Evolutionary conservation across 169 alveolate species (phyloP), one percentile per base, ranked within the genome.

Genomic region (Perkinsus olseni): DNA sequence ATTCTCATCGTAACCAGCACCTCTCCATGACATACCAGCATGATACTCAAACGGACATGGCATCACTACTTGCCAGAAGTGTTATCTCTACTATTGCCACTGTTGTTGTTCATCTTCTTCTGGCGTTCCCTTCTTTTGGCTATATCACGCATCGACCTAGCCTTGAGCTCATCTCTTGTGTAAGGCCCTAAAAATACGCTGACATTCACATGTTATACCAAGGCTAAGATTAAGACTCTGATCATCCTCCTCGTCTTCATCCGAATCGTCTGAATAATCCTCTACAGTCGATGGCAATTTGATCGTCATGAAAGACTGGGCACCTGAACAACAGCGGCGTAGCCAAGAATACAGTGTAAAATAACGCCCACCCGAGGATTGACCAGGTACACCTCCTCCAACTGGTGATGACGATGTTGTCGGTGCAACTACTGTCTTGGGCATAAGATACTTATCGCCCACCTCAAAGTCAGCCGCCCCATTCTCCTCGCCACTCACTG

Each of bases 161-260:
- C 82, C 17, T 62, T 62, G 34, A 62, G 82, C 31, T 62, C 82
- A 0, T 62, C 82, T 28, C 82, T 62, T 62, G 82, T 62, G 34
- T 13, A 62, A 28, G 82, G 82, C 82, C 82, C 82, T 62, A 3
- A 62, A 24, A 10, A 45, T n/a, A 62, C 37, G 17, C 28, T 8
- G 17, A 24, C 31, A 62, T 6, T 28, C 28, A n/a, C 34, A 62
- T 28, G 34, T 13, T 21, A 62, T 24, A 8, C 1, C 31, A 24
- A 62, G 8, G 10, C 37, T 1, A 28, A 62, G 28, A 8, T 8
- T 21, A 21, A 4, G 28, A 62, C 82, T 62, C 82, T 62, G 82
- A 62, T 91, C 38, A 38, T 93, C 95, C 3, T 50, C 48, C 20
- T 93, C 95, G 1, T 93, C 95, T 0, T 93, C 95, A 28, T 91